A percentile compares a stretch with the other conserved stretches of the same genome.
phyloP scores from a whole-genome alignment of 441 rosid species.

The Populus hybrid region DNA sequence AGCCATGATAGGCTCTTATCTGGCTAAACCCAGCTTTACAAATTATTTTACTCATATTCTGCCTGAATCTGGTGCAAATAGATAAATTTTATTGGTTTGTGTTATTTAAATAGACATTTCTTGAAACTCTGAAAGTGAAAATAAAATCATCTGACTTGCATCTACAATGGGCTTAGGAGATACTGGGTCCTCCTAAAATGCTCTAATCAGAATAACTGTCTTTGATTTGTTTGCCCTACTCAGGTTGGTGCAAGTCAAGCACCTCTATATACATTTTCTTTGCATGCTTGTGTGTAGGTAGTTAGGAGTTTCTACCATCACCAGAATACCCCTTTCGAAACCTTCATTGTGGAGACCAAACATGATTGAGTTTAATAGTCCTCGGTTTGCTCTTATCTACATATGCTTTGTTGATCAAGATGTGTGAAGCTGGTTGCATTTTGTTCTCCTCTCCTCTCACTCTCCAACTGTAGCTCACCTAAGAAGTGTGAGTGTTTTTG shows the following conservation, averaged over 20 bases:
- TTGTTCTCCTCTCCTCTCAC: background rate
- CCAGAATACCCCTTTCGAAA: background rate
- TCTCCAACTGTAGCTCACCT: background rate
- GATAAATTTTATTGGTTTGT: background rate
- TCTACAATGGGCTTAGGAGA: background rate
- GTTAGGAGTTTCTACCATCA: background rate
- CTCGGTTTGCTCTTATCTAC: background rate
- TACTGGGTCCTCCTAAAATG: background rate
- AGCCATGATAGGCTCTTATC: background rate
- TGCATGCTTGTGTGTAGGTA: background rate
- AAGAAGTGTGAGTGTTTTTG: background rate
- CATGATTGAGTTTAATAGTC: background rate
- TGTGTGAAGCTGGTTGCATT: background rate
- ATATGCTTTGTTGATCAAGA: background rate
- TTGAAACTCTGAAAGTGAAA: background rate
- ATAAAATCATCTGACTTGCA: background rate
- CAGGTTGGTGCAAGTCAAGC: no score
- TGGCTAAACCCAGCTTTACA: background rate
- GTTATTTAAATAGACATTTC: background rate
- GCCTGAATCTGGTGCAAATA: background rate
- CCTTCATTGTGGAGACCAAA: background rate
- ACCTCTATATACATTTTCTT: background rate
- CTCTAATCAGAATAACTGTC: no score
- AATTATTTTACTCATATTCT: no score
- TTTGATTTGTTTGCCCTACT: no score